These are phyloP conservation scores for Suhomyces sp. DNA, from an alignment of 805 yeast species.

Conservation along the genomic window DNA sequence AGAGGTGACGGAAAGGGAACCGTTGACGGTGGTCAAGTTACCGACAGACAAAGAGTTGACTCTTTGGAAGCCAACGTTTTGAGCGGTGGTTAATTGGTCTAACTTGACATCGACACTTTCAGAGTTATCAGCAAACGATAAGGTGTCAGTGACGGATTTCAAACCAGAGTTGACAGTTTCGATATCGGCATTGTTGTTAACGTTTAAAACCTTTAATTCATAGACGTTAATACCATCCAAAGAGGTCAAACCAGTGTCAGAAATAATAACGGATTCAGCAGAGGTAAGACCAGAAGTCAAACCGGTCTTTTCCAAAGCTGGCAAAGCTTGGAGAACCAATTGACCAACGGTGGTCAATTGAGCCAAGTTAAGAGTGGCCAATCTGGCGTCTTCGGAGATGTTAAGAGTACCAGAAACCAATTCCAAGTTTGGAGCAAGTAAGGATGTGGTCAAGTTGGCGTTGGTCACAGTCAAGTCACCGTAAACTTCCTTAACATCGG, in stretches of 20 bases:
- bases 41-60: conserved; percentile 70
- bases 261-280: conserved; percentile 65
- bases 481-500: conserved; percentile 69
- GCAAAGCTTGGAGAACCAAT: conserved; percentile 77
- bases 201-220: conserved; percentile 54
- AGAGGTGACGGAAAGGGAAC: conserved; percentile 77
- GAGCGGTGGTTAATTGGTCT: conserved; percentile 75
- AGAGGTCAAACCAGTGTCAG: conserved; percentile 70
- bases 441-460: conserved; percentile 57
- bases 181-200: conserved; percentile 88
- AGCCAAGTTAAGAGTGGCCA: conserved; percentile 71
- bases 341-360: conserved; percentile 78
- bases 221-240: conserved; percentile 62
- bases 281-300: conserved; percentile 67
- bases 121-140: conserved; percentile 85
- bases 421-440: conserved; percentile 77
- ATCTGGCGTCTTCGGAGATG: conserved; percentile 61
- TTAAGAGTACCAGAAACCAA: conserved; percentile 70
- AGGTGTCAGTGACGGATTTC: conserved; percentile 66
- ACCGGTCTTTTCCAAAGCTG: conserved; percentile 71
- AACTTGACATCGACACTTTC: conserved; percentile 67
- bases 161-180: conserved; percentile 69
- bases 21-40: conserved; percentile 68
- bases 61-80: conserved; percentile 82
- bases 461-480: conserved; percentile 72